phyloP scores from a whole-genome alignment of 345 rosid species.

The Sonneratia alba region DNA sequence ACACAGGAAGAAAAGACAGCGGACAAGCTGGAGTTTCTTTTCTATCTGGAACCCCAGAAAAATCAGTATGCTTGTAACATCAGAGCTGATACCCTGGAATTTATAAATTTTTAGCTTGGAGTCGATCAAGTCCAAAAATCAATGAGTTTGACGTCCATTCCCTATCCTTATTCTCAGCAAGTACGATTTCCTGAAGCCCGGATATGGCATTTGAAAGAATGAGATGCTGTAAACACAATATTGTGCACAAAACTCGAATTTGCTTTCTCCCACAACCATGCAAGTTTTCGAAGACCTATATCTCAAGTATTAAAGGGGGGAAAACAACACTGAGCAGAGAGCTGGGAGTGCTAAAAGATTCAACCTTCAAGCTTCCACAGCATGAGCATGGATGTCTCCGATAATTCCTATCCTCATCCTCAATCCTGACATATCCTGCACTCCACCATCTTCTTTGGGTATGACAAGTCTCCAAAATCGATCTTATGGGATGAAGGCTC shows the following conservation, averaged over 20 bases:
- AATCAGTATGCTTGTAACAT: neutral
- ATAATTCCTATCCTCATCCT: constrained; percentile 68
- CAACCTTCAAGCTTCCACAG: constrained; percentile 88
- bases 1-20: neutral
- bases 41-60: neutral
- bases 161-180: no score
- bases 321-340: constrained; percentile 3
- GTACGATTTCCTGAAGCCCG: no score
- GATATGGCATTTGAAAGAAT: no score
- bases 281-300: neutral
- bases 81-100: neutral
- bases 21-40: neutral
- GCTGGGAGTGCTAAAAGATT: constrained; percentile 5
- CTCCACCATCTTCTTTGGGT: constrained; percentile 47
- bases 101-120: neutral
- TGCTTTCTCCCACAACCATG: neutral
- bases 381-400: constrained; percentile 95
- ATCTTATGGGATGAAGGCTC: constrained; percentile 18
- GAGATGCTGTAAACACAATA: no score
- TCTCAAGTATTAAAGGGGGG: neutral
- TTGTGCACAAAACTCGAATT: neutral
- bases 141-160: no score
- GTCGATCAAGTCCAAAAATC: no score
- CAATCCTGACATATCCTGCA: constrained; percentile 96
- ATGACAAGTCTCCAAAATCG: constrained; percentile 34